Conservation (phyloP, 2,329 filamentous ascomycete genomes). For the Diplodia mutila region DNA sequence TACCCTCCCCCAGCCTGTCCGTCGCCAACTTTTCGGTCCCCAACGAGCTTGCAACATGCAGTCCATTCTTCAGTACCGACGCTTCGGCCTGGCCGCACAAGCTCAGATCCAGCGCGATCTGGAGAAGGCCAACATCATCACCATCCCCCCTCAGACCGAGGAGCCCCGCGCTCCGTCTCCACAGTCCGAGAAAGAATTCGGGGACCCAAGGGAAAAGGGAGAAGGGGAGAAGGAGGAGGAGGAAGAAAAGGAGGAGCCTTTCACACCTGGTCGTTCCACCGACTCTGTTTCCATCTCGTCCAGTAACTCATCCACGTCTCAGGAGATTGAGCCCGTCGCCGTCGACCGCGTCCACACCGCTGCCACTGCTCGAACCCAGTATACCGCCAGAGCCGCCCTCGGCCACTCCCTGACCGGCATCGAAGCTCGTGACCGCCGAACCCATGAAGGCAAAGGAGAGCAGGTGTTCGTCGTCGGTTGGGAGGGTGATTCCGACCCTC, state of each 20-base stretch:
- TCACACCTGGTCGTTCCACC: constrained; percentile 23
- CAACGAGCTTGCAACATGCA: constrained; percentile 33
- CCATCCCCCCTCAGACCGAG: neutral
- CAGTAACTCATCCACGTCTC: constrained; percentile 18
- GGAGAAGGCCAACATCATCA: constrained; percentile 26
- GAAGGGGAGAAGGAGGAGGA: constrained; percentile 8
- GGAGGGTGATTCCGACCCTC: constrained; percentile 40
- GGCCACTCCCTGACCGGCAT: constrained; percentile 43
- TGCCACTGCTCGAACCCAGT: constrained; percentile 36
- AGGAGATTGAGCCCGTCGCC: constrained; percentile 30
- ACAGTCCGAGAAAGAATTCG: neutral
- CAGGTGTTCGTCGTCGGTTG: constrained; percentile 46
- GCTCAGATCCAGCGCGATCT: constrained; percentile 29
- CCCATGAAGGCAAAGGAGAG: constrained; percentile 41
- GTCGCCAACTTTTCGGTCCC: neutral
- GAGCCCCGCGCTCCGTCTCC: neutral
- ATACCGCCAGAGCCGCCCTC: constrained; percentile 38
- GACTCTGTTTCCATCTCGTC: constrained; percentile 20
- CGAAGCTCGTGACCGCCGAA: constrained; percentile 40
- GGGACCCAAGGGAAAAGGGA: neutral
- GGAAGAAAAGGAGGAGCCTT: constrained; percentile 26
- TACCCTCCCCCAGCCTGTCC: neutral
- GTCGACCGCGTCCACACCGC: constrained; percentile 28
- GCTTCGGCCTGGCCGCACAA: constrained; percentile 28
- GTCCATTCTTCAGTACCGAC: constrained; percentile 35